Base-by-base conservation (phyloP, 2,329 filamentous ascomycete species). In the Epichloe sylvatica region DNA sequence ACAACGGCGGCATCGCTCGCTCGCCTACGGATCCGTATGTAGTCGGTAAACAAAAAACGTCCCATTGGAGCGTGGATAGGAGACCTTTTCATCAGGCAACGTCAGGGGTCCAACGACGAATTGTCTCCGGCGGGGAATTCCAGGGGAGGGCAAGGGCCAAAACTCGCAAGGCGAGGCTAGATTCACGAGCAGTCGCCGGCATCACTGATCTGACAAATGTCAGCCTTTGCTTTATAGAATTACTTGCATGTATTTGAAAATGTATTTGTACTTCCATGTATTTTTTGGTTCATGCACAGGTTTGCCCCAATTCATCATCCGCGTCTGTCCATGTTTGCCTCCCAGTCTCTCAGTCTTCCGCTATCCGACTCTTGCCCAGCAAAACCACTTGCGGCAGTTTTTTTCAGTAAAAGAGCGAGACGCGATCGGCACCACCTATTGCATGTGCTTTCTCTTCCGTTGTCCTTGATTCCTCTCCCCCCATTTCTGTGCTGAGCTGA, bases 261-360 rank as follows among this genome's bases (percentile, higher is more conserved):
- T 19, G 17, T 19, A 23, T 23, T 23, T 23, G 21, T 34, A 3
- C 13, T 13, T n/a, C 1, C 25, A 25, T 34, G 42, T 34, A 5
- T 34, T 13, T 25, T 11, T 33, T 58, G 59, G 47, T 49, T 60
- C 59, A 56, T 59, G 54, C 60, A 62, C 59, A 60, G 57, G 60
- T 59, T 56, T 59, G 57, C 57, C 45, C 51, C 57, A 57, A 57
- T 57, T 52, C 59, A 56, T 54, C 58, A 53, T 61, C 57, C 57
- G 54, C 51, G 47, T 60, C 56, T 57, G 56, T 58, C 55, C 43
- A 41, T 34, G 8, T 23, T 23, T 40, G 46, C 50, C 49, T 51
- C 46, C 35, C 55, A 56, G 51, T 55, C 53, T 54, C 55, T 56
- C 55, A 49, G 56, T 59, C 55, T 39, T 36, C 9, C 6, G n/a